Percentiles rank a stretch among this genome's conserved stretches.
phyloP scores from a whole-genome alignment of 805 yeast genomes.

The Lipomyces spencermartinsiae region DNA sequence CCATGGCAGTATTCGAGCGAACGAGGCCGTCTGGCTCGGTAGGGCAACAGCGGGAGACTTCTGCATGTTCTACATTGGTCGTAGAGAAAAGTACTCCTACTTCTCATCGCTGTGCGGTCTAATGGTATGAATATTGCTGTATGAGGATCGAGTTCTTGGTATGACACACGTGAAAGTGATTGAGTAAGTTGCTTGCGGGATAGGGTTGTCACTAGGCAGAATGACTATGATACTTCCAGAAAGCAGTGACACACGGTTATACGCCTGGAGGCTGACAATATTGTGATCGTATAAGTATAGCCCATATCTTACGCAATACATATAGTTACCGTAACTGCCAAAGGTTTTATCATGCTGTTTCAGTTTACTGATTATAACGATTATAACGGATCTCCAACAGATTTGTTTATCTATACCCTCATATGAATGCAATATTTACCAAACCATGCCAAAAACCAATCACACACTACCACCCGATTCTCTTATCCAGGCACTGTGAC shows the following conservation, averaged over 20 bases:
- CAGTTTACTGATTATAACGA: no score
- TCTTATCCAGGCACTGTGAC: constrained; percentile 69
- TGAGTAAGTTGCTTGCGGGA: neutral
- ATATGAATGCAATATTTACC: neutral
- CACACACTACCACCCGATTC: neutral
- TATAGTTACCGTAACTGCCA: no score
- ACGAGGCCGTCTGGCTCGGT: neutral
- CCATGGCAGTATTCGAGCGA: neutral
- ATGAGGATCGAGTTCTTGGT: neutral
- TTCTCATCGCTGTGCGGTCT: neutral
- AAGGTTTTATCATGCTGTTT: no score
- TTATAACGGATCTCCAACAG: neutral
- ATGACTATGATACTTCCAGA: no score
- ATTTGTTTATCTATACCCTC: neutral
- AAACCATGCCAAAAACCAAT: neutral
- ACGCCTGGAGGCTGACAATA: neutral
- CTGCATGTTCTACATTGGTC: neutral
- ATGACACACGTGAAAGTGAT: neutral
- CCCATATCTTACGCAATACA: no score
- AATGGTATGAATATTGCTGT: neutral
- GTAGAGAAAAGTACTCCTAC: neutral
- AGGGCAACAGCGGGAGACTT: neutral
- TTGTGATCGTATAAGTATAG: neutral
- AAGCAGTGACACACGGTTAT: no score
- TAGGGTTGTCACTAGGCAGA: no score